Conservation (phyloP, 768 basidiomycete genomes). For the Hygrocybe coccinea region DNA sequence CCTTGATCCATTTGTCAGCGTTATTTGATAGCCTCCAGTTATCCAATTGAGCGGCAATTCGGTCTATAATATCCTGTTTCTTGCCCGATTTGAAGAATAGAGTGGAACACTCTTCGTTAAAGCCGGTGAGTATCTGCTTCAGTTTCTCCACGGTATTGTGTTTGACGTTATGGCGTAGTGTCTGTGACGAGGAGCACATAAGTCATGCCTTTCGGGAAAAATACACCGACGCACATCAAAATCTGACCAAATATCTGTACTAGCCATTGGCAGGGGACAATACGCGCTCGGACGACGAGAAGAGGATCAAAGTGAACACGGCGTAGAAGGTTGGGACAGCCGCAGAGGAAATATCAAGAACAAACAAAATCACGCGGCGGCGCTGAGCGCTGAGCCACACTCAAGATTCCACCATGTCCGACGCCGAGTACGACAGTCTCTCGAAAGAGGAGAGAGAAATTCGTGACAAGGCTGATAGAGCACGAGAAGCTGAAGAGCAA, state of each 20-base stretch:
- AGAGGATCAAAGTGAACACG: background rate
- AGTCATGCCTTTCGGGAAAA: slow-evolving; percentile 7
- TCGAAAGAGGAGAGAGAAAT: slow-evolving; percentile 69
- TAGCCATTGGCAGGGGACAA: slow-evolving; percentile 46
- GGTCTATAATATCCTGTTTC: slow-evolving; percentile 83
- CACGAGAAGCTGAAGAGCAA: slow-evolving; percentile 74
- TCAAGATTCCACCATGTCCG: slow-evolving; percentile 3
- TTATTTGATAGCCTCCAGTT: slow-evolving; percentile 52
- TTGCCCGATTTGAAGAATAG: slow-evolving; percentile 72
- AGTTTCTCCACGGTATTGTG: slow-evolving; percentile 81
- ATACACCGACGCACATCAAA: slow-evolving; percentile 54
- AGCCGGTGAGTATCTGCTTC: slow-evolving; percentile 71
- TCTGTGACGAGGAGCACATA: slow-evolving; percentile 37
- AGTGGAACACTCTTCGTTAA: slow-evolving; percentile 74
- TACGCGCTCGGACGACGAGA: background rate
- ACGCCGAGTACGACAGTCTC: slow-evolving; percentile 69
- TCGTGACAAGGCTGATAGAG: slow-evolving; percentile 63
- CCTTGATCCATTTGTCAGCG: slow-evolving; percentile 65
- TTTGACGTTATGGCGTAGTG: slow-evolving; percentile 63
- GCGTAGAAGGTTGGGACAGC: background rate
- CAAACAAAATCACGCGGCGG: slow-evolving; percentile 4
- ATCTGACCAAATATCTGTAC: slow-evolving; percentile 59
- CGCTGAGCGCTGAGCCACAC: too few relatives aligned
- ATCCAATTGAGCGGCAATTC: slow-evolving; percentile 58
- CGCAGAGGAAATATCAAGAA: background rate